Conservation (phyloP, 176 grass and related monocot genomes). For the Triticum timopheevii region DNA sequence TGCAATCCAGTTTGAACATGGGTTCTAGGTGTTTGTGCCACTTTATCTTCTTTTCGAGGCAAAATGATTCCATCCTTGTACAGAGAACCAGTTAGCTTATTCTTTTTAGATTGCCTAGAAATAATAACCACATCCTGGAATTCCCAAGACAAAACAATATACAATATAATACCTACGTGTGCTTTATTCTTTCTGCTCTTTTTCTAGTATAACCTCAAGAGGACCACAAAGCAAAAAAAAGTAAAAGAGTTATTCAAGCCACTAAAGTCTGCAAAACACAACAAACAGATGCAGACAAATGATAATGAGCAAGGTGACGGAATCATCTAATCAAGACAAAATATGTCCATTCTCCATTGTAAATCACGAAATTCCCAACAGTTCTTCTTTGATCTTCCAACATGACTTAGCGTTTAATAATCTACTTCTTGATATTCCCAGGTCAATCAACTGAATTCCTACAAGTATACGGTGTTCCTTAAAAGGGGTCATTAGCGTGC, state of each 20-base stretch:
- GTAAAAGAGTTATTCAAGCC: constrained; percentile 3
- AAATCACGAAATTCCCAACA: neutral
- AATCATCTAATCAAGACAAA: constrained; percentile 10
- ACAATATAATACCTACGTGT: neutral
- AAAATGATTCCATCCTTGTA: constrained; percentile 25
- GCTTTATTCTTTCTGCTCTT: constrained; percentile 25
- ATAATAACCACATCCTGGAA: constrained; percentile 27
- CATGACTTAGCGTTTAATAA: constrained; percentile 2
- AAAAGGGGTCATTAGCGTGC: neutral
- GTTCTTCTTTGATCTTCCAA: neutral
- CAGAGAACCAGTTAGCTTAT: constrained; percentile 17
- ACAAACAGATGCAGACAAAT: constrained; percentile 21
- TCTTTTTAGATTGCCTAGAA: constrained; percentile 44
- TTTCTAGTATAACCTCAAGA: constrained; percentile 9
- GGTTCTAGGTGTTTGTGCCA: constrained; percentile 27
- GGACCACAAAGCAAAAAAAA: neutral
- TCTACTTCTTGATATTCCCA: constrained; percentile 2
- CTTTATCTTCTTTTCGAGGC: constrained; percentile 52
- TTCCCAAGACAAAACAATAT: constrained; percentile 19
- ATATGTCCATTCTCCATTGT: neutral
- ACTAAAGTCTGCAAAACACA: neutral
- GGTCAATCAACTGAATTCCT: neutral
- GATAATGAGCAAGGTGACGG: neutral
- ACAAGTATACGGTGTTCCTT: neutral
- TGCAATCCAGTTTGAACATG: constrained; percentile 34